These are phyloP conservation scores for Triangularia setosa DNA, from an alignment of 2,329 filamentous ascomycete species.

Conservation along the genomic window DNA sequence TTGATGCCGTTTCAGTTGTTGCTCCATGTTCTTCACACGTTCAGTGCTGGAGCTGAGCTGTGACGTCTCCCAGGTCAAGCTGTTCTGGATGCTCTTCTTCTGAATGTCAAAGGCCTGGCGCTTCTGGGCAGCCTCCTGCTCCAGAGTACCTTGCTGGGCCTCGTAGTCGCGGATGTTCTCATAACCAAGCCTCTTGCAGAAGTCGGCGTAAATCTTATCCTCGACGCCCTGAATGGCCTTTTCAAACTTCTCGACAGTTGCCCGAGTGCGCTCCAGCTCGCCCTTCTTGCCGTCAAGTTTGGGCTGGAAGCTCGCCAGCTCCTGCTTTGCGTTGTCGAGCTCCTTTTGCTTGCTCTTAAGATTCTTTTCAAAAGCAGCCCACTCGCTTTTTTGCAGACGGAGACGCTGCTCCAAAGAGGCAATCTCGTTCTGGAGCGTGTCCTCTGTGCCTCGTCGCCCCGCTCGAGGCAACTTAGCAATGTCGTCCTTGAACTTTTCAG, in stretches of 20 bases:
- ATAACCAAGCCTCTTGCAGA: constrained; percentile 85
- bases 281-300: constrained; percentile 71
- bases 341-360: constrained; percentile 80
- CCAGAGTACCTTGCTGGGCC: constrained; percentile 83
- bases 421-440: constrained; percentile 75
- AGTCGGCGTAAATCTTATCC: constrained; percentile 79
- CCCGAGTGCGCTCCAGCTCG: constrained; percentile 58
- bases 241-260: constrained; percentile 50
- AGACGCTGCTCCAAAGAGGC: constrained; percentile 75
- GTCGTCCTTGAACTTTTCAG: constrained; percentile 71
- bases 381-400: constrained; percentile 67
- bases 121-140: constrained; percentile 85
- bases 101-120: constrained; percentile 84
- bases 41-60: constrained; percentile 56
- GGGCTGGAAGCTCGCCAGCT: constrained; percentile 71
- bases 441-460: constrained; percentile 72
- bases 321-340: constrained; percentile 65
- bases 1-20: constrained; percentile 62
- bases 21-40: constrained; percentile 66
- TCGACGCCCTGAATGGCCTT: constrained; percentile 73
- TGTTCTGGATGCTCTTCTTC: constrained; percentile 66
- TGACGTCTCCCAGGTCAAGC: constrained; percentile 54
- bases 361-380: constrained; percentile 76
- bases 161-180: constrained; percentile 89
- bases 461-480: constrained; percentile 75